These are phyloP conservation scores for Solanum clarkiae DNA, from an alignment of 257 asterid genomes.

Conservation along the genomic window DNA sequence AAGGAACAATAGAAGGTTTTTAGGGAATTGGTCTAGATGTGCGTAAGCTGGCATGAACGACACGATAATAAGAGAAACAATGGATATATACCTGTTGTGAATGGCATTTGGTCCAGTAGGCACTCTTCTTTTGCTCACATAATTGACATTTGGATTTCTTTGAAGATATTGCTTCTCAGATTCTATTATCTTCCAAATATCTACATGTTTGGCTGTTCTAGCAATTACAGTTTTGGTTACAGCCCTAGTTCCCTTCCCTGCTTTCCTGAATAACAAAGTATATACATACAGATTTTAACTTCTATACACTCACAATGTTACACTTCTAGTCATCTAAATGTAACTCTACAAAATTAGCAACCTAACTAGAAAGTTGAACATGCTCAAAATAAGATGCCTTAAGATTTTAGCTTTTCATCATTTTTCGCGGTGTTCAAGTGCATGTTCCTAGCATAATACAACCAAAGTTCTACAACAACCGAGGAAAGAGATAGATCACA, in stretches of 20 bases:
- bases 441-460: no score
- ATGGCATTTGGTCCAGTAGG: conserved; percentile 88
- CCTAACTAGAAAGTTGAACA: neutral
- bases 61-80: no score
- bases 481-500: no score
- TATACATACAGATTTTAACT: neutral
- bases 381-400: no score
- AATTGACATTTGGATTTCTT: conserved; percentile 12
- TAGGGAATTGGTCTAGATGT: no score
- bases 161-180: conserved; percentile 13
- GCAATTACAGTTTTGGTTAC: neutral
- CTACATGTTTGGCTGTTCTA: conserved; percentile 12
- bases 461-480: no score
- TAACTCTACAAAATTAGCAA: neutral
- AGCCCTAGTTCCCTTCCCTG: neutral
- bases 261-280: neutral
- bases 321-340: neutral
- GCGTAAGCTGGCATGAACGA: no score
- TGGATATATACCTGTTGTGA: neutral
- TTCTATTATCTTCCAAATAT: conserved; percentile 10
- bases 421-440: no score
- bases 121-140: conserved; percentile 65
- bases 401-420: no score
- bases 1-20: neutral
- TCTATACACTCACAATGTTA: neutral